A percentile compares a stretch with the other conserved stretches of the same genome.
phyloP scores from a whole-genome alignment of 805 yeast genomes.

The Grigorovia transvaalensis region DNA sequence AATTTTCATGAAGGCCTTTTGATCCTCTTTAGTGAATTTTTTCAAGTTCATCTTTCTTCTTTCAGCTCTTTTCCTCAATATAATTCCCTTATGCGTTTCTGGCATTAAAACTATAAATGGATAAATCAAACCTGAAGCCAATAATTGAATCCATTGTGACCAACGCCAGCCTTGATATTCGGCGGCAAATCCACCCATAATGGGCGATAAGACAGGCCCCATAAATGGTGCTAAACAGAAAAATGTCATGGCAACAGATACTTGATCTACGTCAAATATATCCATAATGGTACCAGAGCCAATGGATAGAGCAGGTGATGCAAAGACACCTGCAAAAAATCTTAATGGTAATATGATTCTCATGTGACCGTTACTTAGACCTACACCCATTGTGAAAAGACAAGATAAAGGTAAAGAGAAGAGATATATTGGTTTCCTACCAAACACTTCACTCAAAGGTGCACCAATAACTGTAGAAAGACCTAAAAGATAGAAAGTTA shows the following conservation, averaged over 20 bases:
- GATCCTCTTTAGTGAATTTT: slow-evolving; percentile 26
- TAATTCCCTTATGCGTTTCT: slow-evolving; percentile 64
- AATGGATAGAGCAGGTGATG: slow-evolving; percentile 74
- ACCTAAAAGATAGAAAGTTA: slow-evolving; percentile 63
- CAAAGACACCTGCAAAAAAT: slow-evolving; percentile 63
- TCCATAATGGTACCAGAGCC: slow-evolving; percentile 81
- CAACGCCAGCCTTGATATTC: slow-evolving; percentile 55
- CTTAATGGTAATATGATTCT: slow-evolving; percentile 54
- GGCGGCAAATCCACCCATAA: slow-evolving; percentile 63
- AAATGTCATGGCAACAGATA: slow-evolving; percentile 66
- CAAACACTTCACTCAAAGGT: slow-evolving; percentile 60
- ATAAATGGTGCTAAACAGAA: slow-evolving; percentile 71
- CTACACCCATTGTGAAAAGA: slow-evolving; percentile 68
- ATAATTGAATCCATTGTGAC: slow-evolving; percentile 61
- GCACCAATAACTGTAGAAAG: slow-evolving; percentile 64
- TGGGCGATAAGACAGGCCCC: slow-evolving; percentile 73
- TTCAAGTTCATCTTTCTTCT: slow-evolving; percentile 46
- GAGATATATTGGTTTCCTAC: slow-evolving; percentile 53
- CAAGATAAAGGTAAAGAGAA: slow-evolving; percentile 53
- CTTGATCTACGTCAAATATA: slow-evolving; percentile 55
- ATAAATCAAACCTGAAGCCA: slow-evolving; percentile 48
- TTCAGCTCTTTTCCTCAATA: slow-evolving; percentile 49
- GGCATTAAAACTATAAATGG: slow-evolving; percentile 41
- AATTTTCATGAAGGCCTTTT: slow-evolving; percentile 32
- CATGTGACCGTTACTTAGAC: slow-evolving; percentile 47